phyloP scores from a whole-genome alignment of 2,329 filamentous ascomycete genomes.

The Claviceps sp. region DNA sequence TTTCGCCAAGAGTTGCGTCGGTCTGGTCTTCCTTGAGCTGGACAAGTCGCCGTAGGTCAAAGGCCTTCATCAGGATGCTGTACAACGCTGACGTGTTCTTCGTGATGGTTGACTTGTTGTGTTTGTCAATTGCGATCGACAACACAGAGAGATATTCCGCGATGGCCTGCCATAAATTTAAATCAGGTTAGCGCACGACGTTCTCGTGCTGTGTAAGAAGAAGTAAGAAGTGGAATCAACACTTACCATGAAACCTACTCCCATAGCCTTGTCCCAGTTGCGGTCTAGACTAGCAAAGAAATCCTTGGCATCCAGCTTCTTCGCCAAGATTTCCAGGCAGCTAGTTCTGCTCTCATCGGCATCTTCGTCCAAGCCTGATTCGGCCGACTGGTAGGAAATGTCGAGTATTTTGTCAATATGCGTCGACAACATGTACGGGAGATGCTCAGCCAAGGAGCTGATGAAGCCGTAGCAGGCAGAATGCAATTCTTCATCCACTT shows the following conservation, averaged over 20 bases:
- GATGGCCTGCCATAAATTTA: conserved; percentile 34
- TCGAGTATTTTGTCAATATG: conserved; percentile 60
- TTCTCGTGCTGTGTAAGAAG: background rate
- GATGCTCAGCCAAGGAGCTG: conserved; percentile 62
- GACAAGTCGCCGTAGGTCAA: conserved; percentile 53
- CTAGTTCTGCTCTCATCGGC: conserved; percentile 51
- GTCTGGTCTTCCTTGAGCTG: conserved; percentile 31
- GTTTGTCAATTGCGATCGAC: conserved; percentile 57
- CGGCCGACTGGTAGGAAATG: conserved; percentile 60
- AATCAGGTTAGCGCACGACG: background rate
- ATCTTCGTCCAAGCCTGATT: conserved; percentile 44
- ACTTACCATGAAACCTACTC: conserved; percentile 48
- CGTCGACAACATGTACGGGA: conserved; percentile 79
- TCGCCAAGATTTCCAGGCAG: conserved; percentile 62
- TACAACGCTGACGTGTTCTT: conserved; percentile 63
- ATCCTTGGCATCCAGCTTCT: conserved; percentile 63
- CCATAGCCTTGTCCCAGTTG: conserved; percentile 55
- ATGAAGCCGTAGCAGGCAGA: conserved; percentile 74
- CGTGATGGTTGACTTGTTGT: conserved; percentile 64
- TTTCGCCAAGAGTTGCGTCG: conserved; percentile 29
- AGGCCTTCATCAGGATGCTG: conserved; percentile 42
- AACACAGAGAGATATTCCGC: conserved; percentile 58
- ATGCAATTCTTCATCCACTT: conserved; percentile 52
- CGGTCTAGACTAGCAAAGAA: conserved; percentile 59
- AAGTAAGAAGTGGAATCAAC: background rate